These are phyloP conservation scores for Martiniozyma asiatica DNA, from an alignment of 1,139 yeast species.

Conservation along the genomic window DNA sequence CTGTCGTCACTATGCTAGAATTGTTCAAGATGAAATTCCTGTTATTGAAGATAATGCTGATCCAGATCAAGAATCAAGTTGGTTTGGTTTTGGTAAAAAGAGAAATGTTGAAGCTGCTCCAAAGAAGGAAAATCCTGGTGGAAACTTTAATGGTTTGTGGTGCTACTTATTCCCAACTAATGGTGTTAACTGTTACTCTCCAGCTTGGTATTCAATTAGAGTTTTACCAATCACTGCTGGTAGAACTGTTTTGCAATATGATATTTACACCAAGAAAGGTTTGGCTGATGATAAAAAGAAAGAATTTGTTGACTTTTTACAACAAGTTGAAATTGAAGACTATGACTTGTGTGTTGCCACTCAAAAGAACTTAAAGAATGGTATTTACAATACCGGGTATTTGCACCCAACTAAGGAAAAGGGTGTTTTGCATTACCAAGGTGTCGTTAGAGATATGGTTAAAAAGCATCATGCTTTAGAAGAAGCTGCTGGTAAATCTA, in stretches of 20 bases:
- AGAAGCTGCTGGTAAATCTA: slow-evolving; percentile 30
- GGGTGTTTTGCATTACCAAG: slow-evolving; percentile 48
- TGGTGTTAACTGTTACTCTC: slow-evolving; percentile 52
- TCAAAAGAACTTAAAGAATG: slow-evolving; percentile 48
- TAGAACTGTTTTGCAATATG: slow-evolving; percentile 46
- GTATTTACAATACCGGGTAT: slow-evolving; percentile 44
- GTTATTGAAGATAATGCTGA: slow-evolving; percentile 28
- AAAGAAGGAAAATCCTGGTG: slow-evolving; percentile 36
- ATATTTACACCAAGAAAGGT: slow-evolving; percentile 51
- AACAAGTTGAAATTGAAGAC: slow-evolving; percentile 49
- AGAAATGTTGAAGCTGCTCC: slow-evolving; percentile 16
- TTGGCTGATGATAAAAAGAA: slow-evolving; percentile 36
- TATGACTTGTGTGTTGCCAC: slow-evolving; percentile 46
- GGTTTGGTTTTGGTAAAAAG: slow-evolving; percentile 42
- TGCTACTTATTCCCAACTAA: slow-evolving; percentile 46
- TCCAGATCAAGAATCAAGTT: slow-evolving; percentile 26
- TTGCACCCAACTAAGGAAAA: slow-evolving; percentile 47
- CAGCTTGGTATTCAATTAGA: slow-evolving; percentile 54
- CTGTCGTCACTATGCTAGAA: slow-evolving; percentile 51
- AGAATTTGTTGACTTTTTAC: slow-evolving; percentile 52
- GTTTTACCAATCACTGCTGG: slow-evolving; percentile 42
- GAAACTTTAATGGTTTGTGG: slow-evolving; percentile 51
- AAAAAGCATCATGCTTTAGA: slow-evolving; percentile 39
- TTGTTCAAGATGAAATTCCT: slow-evolving; percentile 34
- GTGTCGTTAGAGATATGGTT: slow-evolving; percentile 46